Evolutionary conservation across 2,329 filamentous ascomycete genomes (phyloP).

Genomic region (Fusarium coffeatum): DNA sequence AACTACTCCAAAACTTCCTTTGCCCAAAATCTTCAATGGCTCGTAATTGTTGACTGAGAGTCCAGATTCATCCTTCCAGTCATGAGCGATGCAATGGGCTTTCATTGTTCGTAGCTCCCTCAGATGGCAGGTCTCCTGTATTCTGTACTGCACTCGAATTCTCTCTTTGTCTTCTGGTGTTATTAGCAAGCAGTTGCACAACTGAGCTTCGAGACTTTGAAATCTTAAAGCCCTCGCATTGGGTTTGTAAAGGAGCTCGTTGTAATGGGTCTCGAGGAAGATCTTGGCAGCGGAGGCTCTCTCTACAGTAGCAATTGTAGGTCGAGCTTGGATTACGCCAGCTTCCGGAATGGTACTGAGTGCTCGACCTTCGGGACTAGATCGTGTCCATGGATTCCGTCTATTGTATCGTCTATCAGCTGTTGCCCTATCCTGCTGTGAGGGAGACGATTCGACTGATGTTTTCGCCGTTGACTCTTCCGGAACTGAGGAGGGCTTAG

Average conservation of each 20-base stretch:
- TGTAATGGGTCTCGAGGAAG: conserved; percentile 86
- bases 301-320: conserved; percentile 73
- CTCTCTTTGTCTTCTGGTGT: conserved; percentile 65
- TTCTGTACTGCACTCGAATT: conserved; percentile 68
- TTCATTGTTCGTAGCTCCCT: conserved; percentile 79
- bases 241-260: conserved; percentile 69
- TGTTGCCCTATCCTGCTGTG: conserved; percentile 38
- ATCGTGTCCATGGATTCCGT: conserved; percentile 52
- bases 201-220: conserved; percentile 57
- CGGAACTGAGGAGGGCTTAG: conserved; percentile 39
- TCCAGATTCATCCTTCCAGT: conserved; percentile 4
- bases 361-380: conserved; percentile 51
- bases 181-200: conserved; percentile 67
- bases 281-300: conserved; percentile 83
- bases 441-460: conserved; percentile 50
- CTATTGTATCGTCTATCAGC: conserved; percentile 46
- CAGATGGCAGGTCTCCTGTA: conserved; percentile 78
- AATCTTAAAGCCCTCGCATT: conserved; percentile 47
- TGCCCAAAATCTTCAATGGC: conserved; percentile 83
- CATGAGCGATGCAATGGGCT: conserved; percentile 59
- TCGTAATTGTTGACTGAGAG: conserved; percentile 68
- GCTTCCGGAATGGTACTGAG: conserved; percentile 53
- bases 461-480: conserved; percentile 50
- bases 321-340: conserved; percentile 42
- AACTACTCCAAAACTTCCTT: conserved; percentile 95